A percentile compares a stretch with the other conserved stretches of the same genome.
phyloP scores from a whole-genome alignment of 2,329 filamentous ascomycete species.

The Ophiocordyceps camponoti-rufipedis region DNA sequence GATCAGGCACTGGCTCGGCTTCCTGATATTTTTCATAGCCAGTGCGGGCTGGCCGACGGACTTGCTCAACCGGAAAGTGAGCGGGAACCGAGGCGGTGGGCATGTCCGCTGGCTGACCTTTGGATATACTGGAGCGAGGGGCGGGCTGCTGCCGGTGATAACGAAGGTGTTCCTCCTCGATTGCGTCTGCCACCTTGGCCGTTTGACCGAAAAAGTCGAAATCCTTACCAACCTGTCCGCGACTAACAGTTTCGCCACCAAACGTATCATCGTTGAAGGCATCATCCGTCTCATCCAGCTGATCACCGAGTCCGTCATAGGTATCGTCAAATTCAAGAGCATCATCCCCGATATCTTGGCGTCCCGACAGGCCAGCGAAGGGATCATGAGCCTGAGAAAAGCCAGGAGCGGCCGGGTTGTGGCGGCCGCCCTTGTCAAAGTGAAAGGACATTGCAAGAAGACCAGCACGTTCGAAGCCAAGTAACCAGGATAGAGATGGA shows the following conservation, averaged over 20 bases:
- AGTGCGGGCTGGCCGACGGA: slow-evolving; percentile 46
- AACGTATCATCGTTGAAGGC: slow-evolving; percentile 97
- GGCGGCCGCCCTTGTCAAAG: slow-evolving; percentile 49
- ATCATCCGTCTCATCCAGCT: slow-evolving; percentile 82
- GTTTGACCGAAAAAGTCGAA: slow-evolving; percentile 96
- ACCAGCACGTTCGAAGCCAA: neutral
- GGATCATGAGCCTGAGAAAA: slow-evolving; percentile 75
- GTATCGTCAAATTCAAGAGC: slow-evolving; percentile 81
- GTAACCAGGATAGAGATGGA: neutral
- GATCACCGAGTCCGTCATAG: slow-evolving; percentile 84
- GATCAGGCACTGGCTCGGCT: slow-evolving; percentile 66
- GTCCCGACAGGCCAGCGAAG: slow-evolving; percentile 63
- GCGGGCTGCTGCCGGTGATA: slow-evolving; percentile 58
- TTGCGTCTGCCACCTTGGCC: slow-evolving; percentile 65
- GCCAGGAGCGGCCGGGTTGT: slow-evolving; percentile 52
- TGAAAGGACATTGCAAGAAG: slow-evolving; percentile 63
- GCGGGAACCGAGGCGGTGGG: slow-evolving; percentile 10
- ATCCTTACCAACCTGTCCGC: slow-evolving; percentile 58
- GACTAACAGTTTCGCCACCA: slow-evolving; percentile 22
- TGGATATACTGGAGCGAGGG: slow-evolving; percentile 14
- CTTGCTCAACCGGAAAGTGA: slow-evolving; percentile 19
- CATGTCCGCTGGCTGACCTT: slow-evolving; percentile 18
- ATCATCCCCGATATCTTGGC: slow-evolving; percentile 39
- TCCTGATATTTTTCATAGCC: slow-evolving; percentile 89
- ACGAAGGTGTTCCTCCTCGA: slow-evolving; percentile 80